Conservation (phyloP, 2,329 filamentous ascomycete genomes). For the Xylariomycetidae sp. region DNA sequence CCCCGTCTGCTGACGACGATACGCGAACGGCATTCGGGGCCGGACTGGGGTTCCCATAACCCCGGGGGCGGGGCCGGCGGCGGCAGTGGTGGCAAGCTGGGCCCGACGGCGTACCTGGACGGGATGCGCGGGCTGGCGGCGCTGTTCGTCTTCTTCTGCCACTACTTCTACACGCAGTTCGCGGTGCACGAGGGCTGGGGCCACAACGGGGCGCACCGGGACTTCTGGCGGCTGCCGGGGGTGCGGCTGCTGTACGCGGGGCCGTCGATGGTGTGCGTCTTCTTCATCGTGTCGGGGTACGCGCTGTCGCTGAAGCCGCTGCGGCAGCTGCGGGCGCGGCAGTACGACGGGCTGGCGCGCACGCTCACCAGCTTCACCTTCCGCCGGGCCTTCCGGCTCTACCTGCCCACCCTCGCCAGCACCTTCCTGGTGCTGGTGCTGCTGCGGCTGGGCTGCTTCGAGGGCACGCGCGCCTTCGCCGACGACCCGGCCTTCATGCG, state of each 20-base stretch:
- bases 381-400: conserved; percentile 46
- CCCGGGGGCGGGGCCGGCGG: not conserved
- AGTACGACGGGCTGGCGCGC: conserved; percentile 31
- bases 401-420: conserved; percentile 43
- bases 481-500: conserved; percentile 36
- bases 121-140: conserved; percentile 52
- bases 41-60: not conserved
- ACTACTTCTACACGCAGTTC: conserved; percentile 49
- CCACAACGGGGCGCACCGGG: conserved; percentile 35
- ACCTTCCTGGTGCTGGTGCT: conserved; percentile 41
- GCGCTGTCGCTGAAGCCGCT: conserved; percentile 48
- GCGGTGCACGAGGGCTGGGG: conserved; percentile 46
- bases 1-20: not conserved
- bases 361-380: conserved; percentile 46
- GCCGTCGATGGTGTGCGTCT: conserved; percentile 52
- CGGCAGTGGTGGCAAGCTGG: conserved; percentile 33
- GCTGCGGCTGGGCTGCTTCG: conserved; percentile 40
- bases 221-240: conserved; percentile 47
- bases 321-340: conserved; percentile 18
- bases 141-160: conserved; percentile 51
- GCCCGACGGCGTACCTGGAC: conserved; percentile 52
- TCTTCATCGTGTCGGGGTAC: conserved; percentile 59
- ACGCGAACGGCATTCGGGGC: not conserved
- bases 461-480: conserved; percentile 41
- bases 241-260: conserved; percentile 49